phyloP scores from a whole-genome alignment of 23 red algal genomes.

The Gracilaria vermiculophylla region DNA sequence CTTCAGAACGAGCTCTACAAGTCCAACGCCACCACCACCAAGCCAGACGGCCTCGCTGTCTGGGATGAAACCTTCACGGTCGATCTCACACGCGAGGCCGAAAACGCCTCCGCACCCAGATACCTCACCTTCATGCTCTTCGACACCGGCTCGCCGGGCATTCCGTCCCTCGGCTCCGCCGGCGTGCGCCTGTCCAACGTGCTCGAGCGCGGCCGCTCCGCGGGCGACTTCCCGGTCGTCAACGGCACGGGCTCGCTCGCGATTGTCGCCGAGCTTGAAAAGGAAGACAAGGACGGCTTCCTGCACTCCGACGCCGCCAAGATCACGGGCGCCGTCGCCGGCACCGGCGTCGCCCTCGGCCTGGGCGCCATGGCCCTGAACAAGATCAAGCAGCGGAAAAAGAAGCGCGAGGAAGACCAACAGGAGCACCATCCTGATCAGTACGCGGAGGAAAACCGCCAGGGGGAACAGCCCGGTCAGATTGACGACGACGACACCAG shows the following conservation, averaged over 20 bases:
- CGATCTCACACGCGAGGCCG: slow-evolving; percentile 44
- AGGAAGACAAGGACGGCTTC: neutral
- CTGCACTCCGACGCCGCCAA: slow-evolving; percentile 38
- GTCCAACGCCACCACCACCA: slow-evolving; percentile 17
- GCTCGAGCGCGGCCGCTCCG: slow-evolving; percentile 3
- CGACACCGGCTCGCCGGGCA: slow-evolving; percentile 39
- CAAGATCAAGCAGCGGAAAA: slow-evolving; percentile 43
- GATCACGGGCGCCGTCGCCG: neutral
- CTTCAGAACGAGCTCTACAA: slow-evolving; percentile 59
- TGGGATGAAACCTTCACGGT: slow-evolving; percentile 30
- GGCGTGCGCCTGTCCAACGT: slow-evolving; percentile 47
- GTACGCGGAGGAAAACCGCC: neutral
- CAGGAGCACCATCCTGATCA: neutral
- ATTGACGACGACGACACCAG: neutral
- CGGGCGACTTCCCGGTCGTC: slow-evolving; percentile 58
- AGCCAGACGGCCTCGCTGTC: neutral
- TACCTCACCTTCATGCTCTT: slow-evolving; percentile 63
- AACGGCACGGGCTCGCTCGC: slow-evolving; percentile 32
- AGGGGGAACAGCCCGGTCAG: neutral
- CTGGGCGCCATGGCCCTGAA: slow-evolving; percentile 25
- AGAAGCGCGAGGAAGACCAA: neutral
- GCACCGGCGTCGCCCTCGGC: neutral
- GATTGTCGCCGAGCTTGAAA: slow-evolving; percentile 5
- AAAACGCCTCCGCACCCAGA: slow-evolving; percentile 4
- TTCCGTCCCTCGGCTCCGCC: slow-evolving; percentile 49